phyloP scores from a whole-genome alignment of 441 rosid genomes.

The Populus hybrid region DNA sequence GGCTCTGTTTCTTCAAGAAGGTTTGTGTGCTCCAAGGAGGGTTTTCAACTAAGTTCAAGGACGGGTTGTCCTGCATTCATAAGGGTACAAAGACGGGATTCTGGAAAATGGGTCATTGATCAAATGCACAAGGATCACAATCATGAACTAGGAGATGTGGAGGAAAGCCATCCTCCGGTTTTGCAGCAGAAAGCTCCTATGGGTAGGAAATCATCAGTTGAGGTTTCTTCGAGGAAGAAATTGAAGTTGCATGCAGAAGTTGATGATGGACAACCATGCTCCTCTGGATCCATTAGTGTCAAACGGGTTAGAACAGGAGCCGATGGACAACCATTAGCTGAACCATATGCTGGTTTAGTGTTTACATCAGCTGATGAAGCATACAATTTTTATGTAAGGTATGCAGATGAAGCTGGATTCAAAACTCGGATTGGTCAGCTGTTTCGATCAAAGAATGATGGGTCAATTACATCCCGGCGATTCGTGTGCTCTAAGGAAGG shows the following conservation, averaged over 20 bases:
- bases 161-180: conserved; percentile 32
- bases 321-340: conserved; percentile 34
- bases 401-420: conserved; percentile 68
- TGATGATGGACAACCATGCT: conserved; percentile 35
- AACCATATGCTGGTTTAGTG: conserved; percentile 60
- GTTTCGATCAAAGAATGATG: conserved; percentile 81
- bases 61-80: conserved; percentile 80
- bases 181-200: conserved; percentile 30
- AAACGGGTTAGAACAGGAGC: conserved; percentile 50
- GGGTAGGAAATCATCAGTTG: conserved; percentile 36
- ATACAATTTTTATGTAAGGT: conserved; percentile 57
- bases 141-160: conserved; percentile 58
- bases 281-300: conserved; percentile 52
- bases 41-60: conserved; percentile 79
- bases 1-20: conserved; percentile 80
- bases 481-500: conserved; percentile 97
- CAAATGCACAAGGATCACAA: conserved; percentile 81
- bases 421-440: conserved; percentile 78
- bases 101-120: conserved; percentile 83
- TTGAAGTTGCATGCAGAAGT: conserved; percentile 42
- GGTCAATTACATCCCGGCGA: conserved; percentile 75
- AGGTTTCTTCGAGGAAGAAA: conserved; percentile 43
- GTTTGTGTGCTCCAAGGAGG: conserved; percentile 78
- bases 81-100: conserved; percentile 59
- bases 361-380: conserved; percentile 75